Evolutionary conservation across 2,329 filamentous ascomycete genomes (phyloP).

Genomic region (Fonsecaea multimorphosa): DNA sequence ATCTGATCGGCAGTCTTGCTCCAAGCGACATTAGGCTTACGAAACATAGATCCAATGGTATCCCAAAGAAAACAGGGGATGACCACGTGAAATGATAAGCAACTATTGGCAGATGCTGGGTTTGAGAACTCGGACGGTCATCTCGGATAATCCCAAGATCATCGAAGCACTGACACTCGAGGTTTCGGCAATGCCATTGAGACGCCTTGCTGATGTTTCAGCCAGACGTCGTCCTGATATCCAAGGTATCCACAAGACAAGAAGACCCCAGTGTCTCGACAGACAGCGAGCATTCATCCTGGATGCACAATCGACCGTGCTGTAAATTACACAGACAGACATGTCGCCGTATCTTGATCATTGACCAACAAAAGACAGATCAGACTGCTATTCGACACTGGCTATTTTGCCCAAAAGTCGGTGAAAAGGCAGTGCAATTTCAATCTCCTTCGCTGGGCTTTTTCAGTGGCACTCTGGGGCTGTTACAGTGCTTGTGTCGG

Average conservation of each 20-base stretch:
- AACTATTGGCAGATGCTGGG: constrained; percentile 23
- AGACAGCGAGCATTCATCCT: not conserved
- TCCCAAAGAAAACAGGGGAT: constrained; percentile 5
- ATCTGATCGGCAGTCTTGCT: constrained; percentile 16
- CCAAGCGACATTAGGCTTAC: constrained; percentile 14
- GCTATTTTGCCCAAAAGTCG: constrained; percentile 30
- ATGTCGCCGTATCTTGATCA: not conserved
- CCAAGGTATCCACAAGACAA: not conserved
- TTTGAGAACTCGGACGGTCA: constrained; percentile 10
- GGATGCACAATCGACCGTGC: constrained; percentile 19
- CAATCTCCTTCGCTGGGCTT: constrained; percentile 1
- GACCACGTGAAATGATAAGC: constrained; percentile 31
- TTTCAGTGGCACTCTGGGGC: constrained; percentile 8
- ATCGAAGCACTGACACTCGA: constrained; percentile 24
- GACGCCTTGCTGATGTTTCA: constrained; percentile 30
- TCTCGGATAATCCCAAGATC: constrained; percentile 28
- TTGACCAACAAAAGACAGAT: constrained; percentile 10
- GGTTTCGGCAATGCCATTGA: constrained; percentile 27
- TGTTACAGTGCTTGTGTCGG: constrained; percentile 7
- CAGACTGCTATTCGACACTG: constrained; percentile 16
- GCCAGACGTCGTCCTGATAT: constrained; percentile 6
- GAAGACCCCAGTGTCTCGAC: not conserved
- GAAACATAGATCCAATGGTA: constrained; percentile 6
- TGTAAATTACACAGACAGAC: constrained; percentile 27
- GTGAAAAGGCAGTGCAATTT: constrained; percentile 28